Evolutionary conservation across 2,329 filamentous ascomycete species (phyloP).

Genomic region (Apiospora koreana): DNA sequence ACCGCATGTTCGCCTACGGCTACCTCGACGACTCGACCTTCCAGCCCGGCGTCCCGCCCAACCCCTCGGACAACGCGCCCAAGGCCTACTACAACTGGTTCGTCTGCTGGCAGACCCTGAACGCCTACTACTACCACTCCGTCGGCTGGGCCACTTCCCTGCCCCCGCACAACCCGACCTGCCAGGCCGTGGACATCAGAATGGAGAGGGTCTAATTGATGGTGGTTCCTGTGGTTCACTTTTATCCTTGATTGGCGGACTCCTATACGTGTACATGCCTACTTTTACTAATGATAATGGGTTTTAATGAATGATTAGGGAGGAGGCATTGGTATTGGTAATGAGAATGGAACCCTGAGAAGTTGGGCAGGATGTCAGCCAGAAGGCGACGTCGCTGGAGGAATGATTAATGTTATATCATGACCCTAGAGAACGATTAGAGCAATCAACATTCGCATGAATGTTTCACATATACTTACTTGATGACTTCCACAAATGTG

Average conservation of each 20-base stretch:
- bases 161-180: slow-evolving; percentile 37
- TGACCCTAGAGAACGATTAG: background rate
- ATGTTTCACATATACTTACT: background rate
- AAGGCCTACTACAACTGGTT: slow-evolving; percentile 35
- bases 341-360: background rate
- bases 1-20: slow-evolving; percentile 31
- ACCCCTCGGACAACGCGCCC: background rate
- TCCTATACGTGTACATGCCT: background rate
- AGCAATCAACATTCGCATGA: background rate
- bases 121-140: slow-evolving; percentile 36
- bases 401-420: background rate
- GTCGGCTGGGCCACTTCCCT: slow-evolving; percentile 31
- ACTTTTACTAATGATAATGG: background rate
- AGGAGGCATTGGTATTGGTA: background rate
- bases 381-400: background rate
- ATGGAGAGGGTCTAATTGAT: background rate
- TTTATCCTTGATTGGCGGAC: background rate
- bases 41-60: slow-evolving; percentile 19
- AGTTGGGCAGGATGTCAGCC: background rate
- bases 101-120: slow-evolving; percentile 34
- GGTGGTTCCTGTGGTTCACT: background rate
- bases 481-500: background rate
- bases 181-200: slow-evolving; percentile 32
- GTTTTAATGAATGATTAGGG: background rate
- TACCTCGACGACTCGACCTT: slow-evolving; percentile 32